Evolutionary conservation across 441 rosid genomes (phyloP), one percentile per base, ranked within the genome.

Genomic region (Kokia cookei): DNA sequence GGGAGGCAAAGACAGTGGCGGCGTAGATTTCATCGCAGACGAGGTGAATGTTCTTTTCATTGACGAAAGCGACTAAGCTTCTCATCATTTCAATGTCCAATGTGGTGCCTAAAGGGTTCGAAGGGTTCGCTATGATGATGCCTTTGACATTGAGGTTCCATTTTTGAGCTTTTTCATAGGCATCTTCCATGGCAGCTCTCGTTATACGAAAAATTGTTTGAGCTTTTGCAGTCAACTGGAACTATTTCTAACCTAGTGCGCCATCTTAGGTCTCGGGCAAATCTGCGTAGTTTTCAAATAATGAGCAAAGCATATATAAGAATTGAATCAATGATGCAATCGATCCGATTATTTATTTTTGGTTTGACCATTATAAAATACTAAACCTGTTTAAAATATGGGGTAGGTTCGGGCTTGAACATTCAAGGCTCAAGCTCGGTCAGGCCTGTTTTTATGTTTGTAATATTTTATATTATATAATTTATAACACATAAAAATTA

Each of bases 21-120:
- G 89, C 86, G 47, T 87, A 89, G 59, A 89, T 87, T 75, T 89
- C 89, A 26, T 89, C 91, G 66, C 87, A 84, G 2, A 89, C 93
- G 17, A 89, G 76, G 77, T 89, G 91, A 78, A 89, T 83, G 57
- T 76, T 80, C 55, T 79, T 83, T 26, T 77, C 76, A 17, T 76
- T 79, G 51, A 81, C 40, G 82, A 89, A 89, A 60, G 42, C 50
- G 12, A 89, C 79, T 1, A 89, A 43, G 72, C 71, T 69, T 45
- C 53, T 65, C 8, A 89, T 86, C 11, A 79, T 77, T 5, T 84
- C 80, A 24, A 12, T 76, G 48, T 82, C 81, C 2, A 86, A 15
- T 45, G 77, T 78, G 4, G 84, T 87, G 13, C 91, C 91, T 2
- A 89, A 84, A 5, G 93, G 93, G 76, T 89, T 89, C 2, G 88